Percentiles rank a stretch among this genome's conserved stretches.
phyloP scores from a whole-genome alignment of 2,329 filamentous ascomycete genomes.

The Teratosphaeria pseudoeucalypti region DNA sequence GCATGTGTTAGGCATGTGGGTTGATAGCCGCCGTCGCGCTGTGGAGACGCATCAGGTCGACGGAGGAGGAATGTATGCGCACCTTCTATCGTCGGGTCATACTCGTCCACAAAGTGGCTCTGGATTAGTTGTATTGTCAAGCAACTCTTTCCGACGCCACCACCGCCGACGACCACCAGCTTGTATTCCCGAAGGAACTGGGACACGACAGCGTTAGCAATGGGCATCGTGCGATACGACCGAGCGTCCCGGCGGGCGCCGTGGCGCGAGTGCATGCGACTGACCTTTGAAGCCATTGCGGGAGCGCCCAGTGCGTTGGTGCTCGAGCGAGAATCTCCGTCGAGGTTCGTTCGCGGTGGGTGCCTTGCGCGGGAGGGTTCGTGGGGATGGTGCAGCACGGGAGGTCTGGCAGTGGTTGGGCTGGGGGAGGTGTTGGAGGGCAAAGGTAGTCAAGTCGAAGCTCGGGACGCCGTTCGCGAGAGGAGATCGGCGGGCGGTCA shows the following conservation, averaged over 20 bases:
- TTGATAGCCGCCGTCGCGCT: not conserved
- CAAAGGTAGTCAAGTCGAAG: not conserved
- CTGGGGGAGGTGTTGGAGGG: not conserved
- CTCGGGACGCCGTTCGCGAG: not conserved
- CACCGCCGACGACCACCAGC: constrained; percentile 86
- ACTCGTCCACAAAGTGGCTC: constrained; percentile 98
- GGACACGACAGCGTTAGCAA: constrained; percentile 6
- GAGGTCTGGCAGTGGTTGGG: not conserved
- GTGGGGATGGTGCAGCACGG: not conserved
- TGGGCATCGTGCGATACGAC: not conserved
- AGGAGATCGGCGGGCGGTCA: not conserved
- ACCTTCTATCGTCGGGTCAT: constrained; percentile 99
- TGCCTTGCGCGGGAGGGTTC: not conserved
- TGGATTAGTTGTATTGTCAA: constrained; percentile 77
- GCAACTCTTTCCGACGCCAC: constrained; percentile 98
- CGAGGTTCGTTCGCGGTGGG: not conserved
- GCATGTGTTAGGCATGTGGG: not conserved
- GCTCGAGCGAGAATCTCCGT: not conserved
- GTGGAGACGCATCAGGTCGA: not conserved
- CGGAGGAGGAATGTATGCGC: constrained; percentile 23
- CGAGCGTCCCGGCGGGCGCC: not conserved
- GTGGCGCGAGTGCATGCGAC: constrained; percentile 8
- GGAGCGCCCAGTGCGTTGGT: constrained; percentile 2
- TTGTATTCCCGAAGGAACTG: constrained; percentile 46
- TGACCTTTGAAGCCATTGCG: constrained; percentile 26